These are phyloP conservation scores for Escallonia rubra DNA, from an alignment of 129 eudicot genomes.

Conservation along the genomic window DNA sequence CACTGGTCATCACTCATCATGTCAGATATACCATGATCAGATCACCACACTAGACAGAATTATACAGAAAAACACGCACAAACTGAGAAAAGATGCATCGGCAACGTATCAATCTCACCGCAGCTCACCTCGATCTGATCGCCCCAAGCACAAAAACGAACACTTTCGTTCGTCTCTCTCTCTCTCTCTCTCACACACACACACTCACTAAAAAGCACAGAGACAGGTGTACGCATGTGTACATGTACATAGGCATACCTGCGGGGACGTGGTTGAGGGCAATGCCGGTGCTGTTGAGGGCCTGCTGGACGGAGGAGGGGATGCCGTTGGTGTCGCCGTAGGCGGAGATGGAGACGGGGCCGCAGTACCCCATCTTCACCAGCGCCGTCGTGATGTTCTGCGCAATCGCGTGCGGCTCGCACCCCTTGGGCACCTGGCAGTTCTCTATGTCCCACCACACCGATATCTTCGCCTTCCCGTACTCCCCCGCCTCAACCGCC, in stretches of 20 bases:
- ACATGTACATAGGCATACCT: constrained; percentile 32
- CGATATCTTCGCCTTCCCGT: constrained; percentile 65
- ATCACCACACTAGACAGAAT: no score
- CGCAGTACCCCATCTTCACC: constrained; percentile 64
- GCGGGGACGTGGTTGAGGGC: constrained; percentile 90
- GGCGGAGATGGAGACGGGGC: constrained; percentile 76
- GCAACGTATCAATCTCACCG: not conserved
- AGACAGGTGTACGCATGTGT: not conserved
- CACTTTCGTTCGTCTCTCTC: not conserved
- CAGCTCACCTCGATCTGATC: constrained; percentile 5
- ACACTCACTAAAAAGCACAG: no score
- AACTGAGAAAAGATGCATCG: no score
- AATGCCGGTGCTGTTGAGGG: constrained; percentile 84
- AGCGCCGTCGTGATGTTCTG: constrained; percentile 85
- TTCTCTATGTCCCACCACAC: constrained; percentile 99
- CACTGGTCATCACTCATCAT: no score
- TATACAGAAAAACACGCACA: no score
- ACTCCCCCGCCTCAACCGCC: constrained; percentile 40
- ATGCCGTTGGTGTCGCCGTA: constrained; percentile 79
- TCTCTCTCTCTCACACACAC: no score
- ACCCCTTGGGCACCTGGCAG: constrained; percentile 79
- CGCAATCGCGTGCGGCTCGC: constrained; percentile 78
- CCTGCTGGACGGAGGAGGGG: constrained; percentile 65
- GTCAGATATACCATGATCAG: no score
- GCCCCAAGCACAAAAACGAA: not conserved